Conservation (phyloP, 2,329 filamentous ascomycete genomes). For the Pyrenochaeta sp. region DNA sequence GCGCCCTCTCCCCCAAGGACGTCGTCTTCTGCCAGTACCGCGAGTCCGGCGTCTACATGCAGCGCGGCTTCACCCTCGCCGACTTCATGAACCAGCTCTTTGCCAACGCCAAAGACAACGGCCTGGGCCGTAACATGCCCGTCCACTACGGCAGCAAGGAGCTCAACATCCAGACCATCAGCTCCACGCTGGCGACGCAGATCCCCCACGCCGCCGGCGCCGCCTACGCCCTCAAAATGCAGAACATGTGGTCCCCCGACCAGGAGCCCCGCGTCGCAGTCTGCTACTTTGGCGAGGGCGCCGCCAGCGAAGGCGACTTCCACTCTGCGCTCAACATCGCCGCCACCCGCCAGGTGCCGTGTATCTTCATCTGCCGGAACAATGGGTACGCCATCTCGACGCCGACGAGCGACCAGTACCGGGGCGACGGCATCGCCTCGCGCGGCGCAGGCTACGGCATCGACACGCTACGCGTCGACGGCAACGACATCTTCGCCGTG, state of each 20-base stretch:
- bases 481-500: constrained; percentile 93
- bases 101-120: constrained; percentile 80
- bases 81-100: constrained; percentile 98
- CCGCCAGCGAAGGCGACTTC: constrained; percentile 90
- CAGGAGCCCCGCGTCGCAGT: constrained; percentile 69
- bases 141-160: constrained; percentile 90
- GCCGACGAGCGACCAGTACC: constrained; percentile 87
- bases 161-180: constrained; percentile 87
- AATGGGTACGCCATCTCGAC: constrained; percentile 93
- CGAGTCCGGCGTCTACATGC: constrained; percentile 88
- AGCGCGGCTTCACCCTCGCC: constrained; percentile 83
- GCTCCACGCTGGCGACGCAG: constrained; percentile 85
- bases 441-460: constrained; percentile 92
- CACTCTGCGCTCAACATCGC: constrained; percentile 91
- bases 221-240: constrained; percentile 86
- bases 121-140: constrained; percentile 92
- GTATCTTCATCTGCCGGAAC: constrained; percentile 90
- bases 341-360: constrained; percentile 84
- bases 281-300: constrained; percentile 91
- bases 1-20: constrained; percentile 81
- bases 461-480: constrained; percentile 88
- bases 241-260: constrained; percentile 74
- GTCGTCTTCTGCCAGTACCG: constrained; percentile 95
- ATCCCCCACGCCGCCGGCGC: constrained; percentile 88
- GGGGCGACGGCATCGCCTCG: constrained; percentile 88